Evolutionary conservation across 2,329 filamentous ascomycete species (phyloP).

Genomic region (Pseudodiploospora longispora): DNA sequence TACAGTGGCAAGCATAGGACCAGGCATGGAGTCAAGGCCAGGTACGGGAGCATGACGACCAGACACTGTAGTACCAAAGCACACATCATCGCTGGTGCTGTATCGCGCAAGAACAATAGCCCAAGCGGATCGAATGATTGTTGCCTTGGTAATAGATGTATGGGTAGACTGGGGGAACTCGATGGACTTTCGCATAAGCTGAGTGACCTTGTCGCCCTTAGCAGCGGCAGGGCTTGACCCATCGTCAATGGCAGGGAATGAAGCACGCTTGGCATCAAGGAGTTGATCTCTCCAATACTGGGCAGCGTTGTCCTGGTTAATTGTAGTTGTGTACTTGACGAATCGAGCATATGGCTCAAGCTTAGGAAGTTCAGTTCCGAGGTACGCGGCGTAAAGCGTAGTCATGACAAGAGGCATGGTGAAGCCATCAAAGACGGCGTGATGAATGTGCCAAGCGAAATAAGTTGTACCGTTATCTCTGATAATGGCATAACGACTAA

Average conservation of each 20-base stretch:
- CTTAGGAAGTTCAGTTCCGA: conserved; percentile 10
- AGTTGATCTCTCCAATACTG: conserved; percentile 5
- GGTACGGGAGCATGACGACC: conserved; percentile 8
- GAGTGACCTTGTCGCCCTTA: neutral
- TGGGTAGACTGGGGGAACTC: conserved; percentile 1
- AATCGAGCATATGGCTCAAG: conserved; percentile 6
- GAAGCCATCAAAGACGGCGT: conserved; percentile 6
- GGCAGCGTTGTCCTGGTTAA: conserved; percentile 1
- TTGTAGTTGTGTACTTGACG: conserved; percentile 5
- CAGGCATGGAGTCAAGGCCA: conserved; percentile 5
- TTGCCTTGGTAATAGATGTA: conserved; percentile 10
- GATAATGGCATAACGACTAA: conserved; percentile 9
- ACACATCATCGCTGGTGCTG: conserved; percentile 7
- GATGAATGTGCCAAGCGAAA: conserved; percentile 5
- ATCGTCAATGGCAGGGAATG: conserved; percentile 8
- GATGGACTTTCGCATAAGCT: neutral
- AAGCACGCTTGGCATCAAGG: conserved; percentile 1
- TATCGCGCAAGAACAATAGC: conserved; percentile 11
- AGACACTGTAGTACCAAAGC: conserved; percentile 15
- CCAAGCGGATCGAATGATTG: conserved; percentile 14
- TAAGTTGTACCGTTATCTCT: conserved; percentile 1
- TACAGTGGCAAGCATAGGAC: conserved; percentile 6
- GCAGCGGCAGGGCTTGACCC: neutral
- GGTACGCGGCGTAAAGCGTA: conserved; percentile 2
- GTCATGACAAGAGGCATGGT: conserved; percentile 1